phyloP scores from a whole-genome alignment of 306 rosid genomes.

The Echinosophora koreensis region DNA sequence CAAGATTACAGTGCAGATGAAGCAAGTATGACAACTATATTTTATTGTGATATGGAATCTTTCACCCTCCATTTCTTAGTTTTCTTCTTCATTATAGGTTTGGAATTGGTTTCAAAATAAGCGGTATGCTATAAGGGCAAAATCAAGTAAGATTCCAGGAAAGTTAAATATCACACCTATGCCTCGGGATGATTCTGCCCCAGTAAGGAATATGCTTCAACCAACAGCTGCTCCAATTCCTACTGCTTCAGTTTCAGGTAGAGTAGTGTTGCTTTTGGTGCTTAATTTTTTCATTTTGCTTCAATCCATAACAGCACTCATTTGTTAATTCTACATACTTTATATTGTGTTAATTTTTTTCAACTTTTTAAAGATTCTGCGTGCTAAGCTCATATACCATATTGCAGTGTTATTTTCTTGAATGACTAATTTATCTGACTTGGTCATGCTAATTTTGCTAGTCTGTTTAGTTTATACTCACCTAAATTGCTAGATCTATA shows the following conservation, averaged over 20 bases:
- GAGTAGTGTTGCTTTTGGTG: slow-evolving; percentile 34
- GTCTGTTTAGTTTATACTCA: slow-evolving; percentile 9
- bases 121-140: slow-evolving; percentile 92
- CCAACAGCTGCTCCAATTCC: slow-evolving; percentile 70
- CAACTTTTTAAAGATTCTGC: slow-evolving; percentile 34
- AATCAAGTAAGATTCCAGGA: slow-evolving; percentile 78
- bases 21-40: slow-evolving; percentile 74
- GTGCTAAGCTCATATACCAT: slow-evolving; percentile 5
- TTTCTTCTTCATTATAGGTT: slow-evolving; percentile 65
- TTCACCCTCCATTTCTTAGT: slow-evolving; percentile 40
- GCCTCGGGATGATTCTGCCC: slow-evolving; percentile 72
- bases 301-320: slow-evolving; percentile 10
- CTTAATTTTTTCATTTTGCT: slow-evolving; percentile 36
- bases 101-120: slow-evolving; percentile 99
- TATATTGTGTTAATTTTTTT: slow-evolving; percentile 21
- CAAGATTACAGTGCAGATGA: slow-evolving; percentile 92
- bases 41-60: slow-evolving; percentile 26
- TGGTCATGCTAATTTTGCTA: slow-evolving; percentile 35
- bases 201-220: slow-evolving; percentile 71
- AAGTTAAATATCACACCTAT: slow-evolving; percentile 81
- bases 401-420: slow-evolving; percentile 15
- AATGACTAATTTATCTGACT: slow-evolving; percentile 1
- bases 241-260: slow-evolving; percentile 85
- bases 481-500: neutral
- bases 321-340: slow-evolving; percentile 23